Evolutionary conservation across 768 basidiomycete genomes (phyloP).

Genomic region (Pleurotus ostreatus): DNA sequence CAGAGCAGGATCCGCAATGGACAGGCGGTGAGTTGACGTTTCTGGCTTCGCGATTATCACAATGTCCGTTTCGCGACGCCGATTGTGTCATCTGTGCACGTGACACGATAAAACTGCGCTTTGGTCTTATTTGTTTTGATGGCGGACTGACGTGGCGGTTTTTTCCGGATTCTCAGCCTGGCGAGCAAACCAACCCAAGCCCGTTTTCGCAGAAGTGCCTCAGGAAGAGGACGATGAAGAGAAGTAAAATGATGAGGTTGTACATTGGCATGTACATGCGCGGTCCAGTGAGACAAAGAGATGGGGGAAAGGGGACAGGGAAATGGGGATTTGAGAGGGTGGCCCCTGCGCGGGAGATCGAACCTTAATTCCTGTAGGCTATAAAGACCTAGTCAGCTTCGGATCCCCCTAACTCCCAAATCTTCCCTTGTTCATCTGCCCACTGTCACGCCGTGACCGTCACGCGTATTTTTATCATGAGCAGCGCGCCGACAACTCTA

Average conservation of each 20-base stretch:
- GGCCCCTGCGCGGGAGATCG: slow-evolving; percentile 80
- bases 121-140: slow-evolving; percentile 43
- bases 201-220: slow-evolving; percentile 71
- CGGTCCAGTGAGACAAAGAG: slow-evolving; percentile 12
- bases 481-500: slow-evolving; percentile 44
- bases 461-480: slow-evolving; percentile 63
- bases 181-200: slow-evolving; percentile 80
- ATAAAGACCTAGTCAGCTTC: slow-evolving; percentile 75
- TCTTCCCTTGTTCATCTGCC: slow-evolving; percentile 49
- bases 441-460: slow-evolving; percentile 68
- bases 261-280: slow-evolving; percentile 8
- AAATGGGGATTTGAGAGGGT: slow-evolving; percentile 33
- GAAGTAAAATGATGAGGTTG: slow-evolving; percentile 14
- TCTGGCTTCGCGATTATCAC: slow-evolving; percentile 12
- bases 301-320: slow-evolving; percentile 17
- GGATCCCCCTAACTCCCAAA: slow-evolving; percentile 72
- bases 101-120: slow-evolving; percentile 22
- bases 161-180: slow-evolving; percentile 68
- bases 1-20: slow-evolving; percentile 80
- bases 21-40: slow-evolving; percentile 62
- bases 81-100: slow-evolving; percentile 21
- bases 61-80: slow-evolving; percentile 9
- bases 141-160: slow-evolving; percentile 62
- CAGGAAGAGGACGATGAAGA: slow-evolving; percentile 56
- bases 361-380: slow-evolving; percentile 79